A percentile compares a stretch with the other conserved stretches of the same genome.
Evolutionary conservation across 352 stramenopile genomes (phyloP).

Genomic region (Phytophthora pluvialis): DNA sequence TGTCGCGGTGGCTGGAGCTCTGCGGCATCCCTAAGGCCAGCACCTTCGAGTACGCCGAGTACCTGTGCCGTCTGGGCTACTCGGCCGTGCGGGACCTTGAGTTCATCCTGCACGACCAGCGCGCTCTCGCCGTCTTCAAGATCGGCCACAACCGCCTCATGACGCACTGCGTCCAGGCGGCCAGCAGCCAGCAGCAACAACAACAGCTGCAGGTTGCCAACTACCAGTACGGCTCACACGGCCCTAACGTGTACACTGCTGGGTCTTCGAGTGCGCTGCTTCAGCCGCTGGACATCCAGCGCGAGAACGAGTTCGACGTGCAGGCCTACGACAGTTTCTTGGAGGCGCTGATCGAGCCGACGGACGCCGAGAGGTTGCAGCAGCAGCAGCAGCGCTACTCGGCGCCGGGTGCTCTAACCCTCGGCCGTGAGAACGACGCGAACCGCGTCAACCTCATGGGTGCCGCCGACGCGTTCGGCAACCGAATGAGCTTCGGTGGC

Average conservation of each 20-base stretch:
- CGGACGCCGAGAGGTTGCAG: slow-evolving; percentile 36
- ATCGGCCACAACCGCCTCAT: slow-evolving; percentile 55
- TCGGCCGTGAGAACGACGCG: slow-evolving; percentile 31
- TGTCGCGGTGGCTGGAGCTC: slow-evolving; percentile 68
- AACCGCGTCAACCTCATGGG: slow-evolving; percentile 23
- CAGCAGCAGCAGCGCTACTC: slow-evolving; percentile 38
- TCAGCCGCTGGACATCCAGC: slow-evolving; percentile 58
- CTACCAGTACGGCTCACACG: slow-evolving; percentile 39
- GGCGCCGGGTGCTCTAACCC: slow-evolving; percentile 3
- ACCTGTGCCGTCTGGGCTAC: slow-evolving; percentile 65
- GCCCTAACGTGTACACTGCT: slow-evolving; percentile 38
- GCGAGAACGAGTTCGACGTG: slow-evolving; percentile 57
- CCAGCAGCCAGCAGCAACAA: slow-evolving; percentile 36
- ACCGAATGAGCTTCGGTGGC: slow-evolving; percentile 39
- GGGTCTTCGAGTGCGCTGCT: slow-evolving; percentile 54
- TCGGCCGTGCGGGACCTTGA: slow-evolving; percentile 62
- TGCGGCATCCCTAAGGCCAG: slow-evolving; percentile 55
- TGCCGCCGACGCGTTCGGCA: slow-evolving; percentile 17
- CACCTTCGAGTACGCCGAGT: slow-evolving; percentile 64
- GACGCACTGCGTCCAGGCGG: slow-evolving; percentile 47
- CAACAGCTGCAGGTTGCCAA: slow-evolving; percentile 32
- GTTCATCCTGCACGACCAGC: slow-evolving; percentile 61
- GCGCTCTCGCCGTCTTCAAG: slow-evolving; percentile 48
- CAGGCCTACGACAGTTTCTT: slow-evolving; percentile 64
- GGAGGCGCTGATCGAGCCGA: slow-evolving; percentile 60